phyloP scores from a whole-genome alignment of 495 filamentous ascomycete species.

The Aspergillus nidulans region DNA sequence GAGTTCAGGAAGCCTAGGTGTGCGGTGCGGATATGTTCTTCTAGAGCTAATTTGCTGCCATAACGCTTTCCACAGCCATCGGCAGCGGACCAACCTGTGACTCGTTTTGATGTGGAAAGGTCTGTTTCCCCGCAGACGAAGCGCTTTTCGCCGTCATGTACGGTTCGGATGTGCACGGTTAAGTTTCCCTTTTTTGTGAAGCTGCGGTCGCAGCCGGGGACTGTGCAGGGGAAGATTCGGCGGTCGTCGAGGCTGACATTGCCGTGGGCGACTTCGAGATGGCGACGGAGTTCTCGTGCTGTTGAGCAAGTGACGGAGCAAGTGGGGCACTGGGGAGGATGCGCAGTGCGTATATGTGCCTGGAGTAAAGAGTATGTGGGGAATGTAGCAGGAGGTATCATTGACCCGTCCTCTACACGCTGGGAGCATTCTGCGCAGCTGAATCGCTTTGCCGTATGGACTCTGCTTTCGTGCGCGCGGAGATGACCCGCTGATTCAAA shows the following conservation, averaged over 20 bases:
- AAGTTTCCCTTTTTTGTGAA: constrained; percentile 80
- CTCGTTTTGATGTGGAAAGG: constrained; percentile 50
- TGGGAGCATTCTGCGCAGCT: constrained; percentile 65
- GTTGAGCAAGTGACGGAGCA: constrained; percentile 63
- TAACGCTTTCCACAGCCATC: constrained; percentile 67
- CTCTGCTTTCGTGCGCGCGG: constrained; percentile 61
- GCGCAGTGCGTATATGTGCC: constrained; percentile 62
- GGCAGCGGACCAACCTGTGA: constrained; percentile 59
- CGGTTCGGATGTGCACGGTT: constrained; percentile 67
- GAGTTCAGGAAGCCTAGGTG: constrained; percentile 58
- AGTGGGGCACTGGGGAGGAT: constrained; percentile 69
- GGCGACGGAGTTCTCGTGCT: constrained; percentile 57
- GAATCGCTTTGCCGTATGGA: constrained; percentile 65
- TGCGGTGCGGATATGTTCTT: constrained; percentile 73
- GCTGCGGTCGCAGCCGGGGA: constrained; percentile 59
- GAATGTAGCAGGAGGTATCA: constrained; percentile 50
- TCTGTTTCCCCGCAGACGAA: constrained; percentile 72
- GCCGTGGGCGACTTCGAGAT: constrained; percentile 67
- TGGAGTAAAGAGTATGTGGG: constrained; percentile 65
- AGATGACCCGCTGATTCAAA: constrained; percentile 70
- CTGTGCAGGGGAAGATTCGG: constrained; percentile 59
- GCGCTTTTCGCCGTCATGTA: constrained; percentile 62
- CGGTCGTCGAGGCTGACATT: constrained; percentile 56
- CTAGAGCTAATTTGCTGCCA: constrained; percentile 64
- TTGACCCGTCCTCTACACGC: constrained; percentile 24